Conservation (phyloP, 164 flowering plant genomes). For the Vitis cinerea region DNA sequence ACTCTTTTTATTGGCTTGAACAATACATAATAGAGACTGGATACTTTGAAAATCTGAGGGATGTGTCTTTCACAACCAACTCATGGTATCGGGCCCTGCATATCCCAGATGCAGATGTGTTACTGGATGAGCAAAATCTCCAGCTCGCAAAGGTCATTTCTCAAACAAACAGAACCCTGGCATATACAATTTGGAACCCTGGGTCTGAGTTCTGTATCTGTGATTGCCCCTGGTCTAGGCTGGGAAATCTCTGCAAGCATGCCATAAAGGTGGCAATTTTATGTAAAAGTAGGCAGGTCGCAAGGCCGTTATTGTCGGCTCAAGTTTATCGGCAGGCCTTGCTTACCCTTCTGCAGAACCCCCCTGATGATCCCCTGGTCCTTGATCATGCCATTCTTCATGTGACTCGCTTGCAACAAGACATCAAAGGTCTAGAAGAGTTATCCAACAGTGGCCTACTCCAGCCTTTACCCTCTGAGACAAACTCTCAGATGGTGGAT, state of each 20-base stretch:
- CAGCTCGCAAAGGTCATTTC: conserved; percentile 45
- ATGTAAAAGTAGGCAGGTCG: conserved; percentile 43
- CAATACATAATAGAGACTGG: conserved; percentile 42
- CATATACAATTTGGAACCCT: conserved; percentile 53
- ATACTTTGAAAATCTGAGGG: conserved; percentile 36
- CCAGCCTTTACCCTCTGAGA: conserved; percentile 37
- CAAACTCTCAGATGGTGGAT: conserved; percentile 25
- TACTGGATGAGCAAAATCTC: conserved; percentile 46
- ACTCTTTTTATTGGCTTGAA: conserved; percentile 48
- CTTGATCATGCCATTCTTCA: conserved; percentile 45
- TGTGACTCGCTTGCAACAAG: conserved; percentile 45
- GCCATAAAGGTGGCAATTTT: conserved; percentile 42
- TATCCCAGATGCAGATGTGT: conserved; percentile 45
- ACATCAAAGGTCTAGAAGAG: conserved; percentile 48
- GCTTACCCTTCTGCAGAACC: conserved; percentile 43
- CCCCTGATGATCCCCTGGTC: conserved; percentile 55
- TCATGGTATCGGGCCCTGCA: conserved; percentile 45
- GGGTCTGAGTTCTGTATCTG: conserved; percentile 56
- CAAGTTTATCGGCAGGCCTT: conserved; percentile 46
- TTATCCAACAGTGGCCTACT: conserved; percentile 49
- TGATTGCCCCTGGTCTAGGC: conserved; percentile 53
- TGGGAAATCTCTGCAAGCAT: conserved; percentile 53
- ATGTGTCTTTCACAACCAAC: conserved; percentile 26
- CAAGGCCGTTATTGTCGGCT: conserved; percentile 41
- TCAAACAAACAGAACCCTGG: conserved; percentile 41